Evolutionary conservation across 1,284 basidiomycete genomes (phyloP).

Genomic region (Puccinia novopanici): DNA sequence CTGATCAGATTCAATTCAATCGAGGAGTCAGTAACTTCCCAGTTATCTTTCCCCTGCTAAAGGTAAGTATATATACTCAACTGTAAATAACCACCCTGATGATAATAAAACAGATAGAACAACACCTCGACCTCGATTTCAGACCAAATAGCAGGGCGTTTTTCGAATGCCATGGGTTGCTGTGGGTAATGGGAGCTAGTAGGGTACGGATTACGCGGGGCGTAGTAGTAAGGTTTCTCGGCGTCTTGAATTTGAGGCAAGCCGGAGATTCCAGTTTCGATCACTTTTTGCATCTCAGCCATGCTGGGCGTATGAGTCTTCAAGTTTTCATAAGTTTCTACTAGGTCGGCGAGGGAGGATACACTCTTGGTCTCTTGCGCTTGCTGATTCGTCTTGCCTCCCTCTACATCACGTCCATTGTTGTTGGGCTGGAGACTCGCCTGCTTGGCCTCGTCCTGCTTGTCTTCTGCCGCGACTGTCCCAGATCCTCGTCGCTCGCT

Average conservation of each 20-base stretch:
- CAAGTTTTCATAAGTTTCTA: conserved; percentile 89
- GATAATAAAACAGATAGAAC: conserved; percentile 99
- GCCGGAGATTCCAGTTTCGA: conserved; percentile 83
- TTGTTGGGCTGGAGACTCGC: conserved; percentile 7
- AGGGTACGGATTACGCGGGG: conserved; percentile 85
- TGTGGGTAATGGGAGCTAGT: conserved; percentile 97
- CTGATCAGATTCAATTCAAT: conserved; percentile 60
- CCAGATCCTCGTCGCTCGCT: conserved; percentile 15
- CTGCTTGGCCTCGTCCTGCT: conserved; percentile 19
- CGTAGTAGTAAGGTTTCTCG: conserved; percentile 94
- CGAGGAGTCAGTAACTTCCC: no score
- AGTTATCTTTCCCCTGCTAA: no score
- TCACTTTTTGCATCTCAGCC: conserved; percentile 73
- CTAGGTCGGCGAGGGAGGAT: conserved; percentile 84
- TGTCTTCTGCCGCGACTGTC: neutral
- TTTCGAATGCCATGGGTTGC: conserved; percentile 75
- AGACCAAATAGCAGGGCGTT: conserved; percentile 80
- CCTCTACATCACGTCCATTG: conserved; percentile 24
- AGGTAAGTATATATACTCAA: conserved; percentile 60
- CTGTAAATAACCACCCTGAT: conserved; percentile 96
- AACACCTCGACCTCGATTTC: conserved; percentile 96
- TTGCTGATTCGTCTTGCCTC: neutral
- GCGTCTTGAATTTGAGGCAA: conserved; percentile 91
- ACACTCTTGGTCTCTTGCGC: conserved; percentile 61
- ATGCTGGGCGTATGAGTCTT: conserved; percentile 73